Base-by-base conservation (phyloP, 2,329 filamentous ascomycete species). In the Cryphonectria japonica region DNA sequence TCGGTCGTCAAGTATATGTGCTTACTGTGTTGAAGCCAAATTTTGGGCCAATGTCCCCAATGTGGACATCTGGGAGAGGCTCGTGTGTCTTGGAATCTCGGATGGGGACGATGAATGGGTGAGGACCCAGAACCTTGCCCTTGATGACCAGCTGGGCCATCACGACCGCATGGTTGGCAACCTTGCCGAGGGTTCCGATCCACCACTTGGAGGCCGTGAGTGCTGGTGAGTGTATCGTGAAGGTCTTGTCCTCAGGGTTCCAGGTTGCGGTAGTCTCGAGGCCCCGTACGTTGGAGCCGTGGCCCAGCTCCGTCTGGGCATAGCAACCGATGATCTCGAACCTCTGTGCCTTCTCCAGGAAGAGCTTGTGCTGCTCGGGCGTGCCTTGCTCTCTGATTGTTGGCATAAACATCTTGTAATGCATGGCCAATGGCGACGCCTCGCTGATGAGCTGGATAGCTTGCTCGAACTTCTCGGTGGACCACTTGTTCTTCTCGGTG, bases 201-300 rank as follows among this genome's bases (percentile, higher is more conserved):
- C 93, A 95, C 92, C 92, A 95, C 78, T 95, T 95, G 46, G 91
- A 91, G 0, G 92, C 88, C 1, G 92, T 94, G 69, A 94, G 84
- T 73, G 89, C 85, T 13, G 92, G 92, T 0, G 91, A 93, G 80
- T 94, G 89, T 50, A 95, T 85, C 19, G 85, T 90, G 76, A 95
- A 94, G 3, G 89, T 93, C 84, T 93, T 91, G 80, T 93, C 90
- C 6, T 89, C 83, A 0, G 88, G 83, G 76, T 93, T 91, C 91
- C 91, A 94, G 0, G 89, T 93, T 0, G 91, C 91, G 0, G 88
- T 91, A 0, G 91, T 93, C 80, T 93, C 90, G 16, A 93, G 83
- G 16, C 91, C 91, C 71, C 91, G 84, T 1, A 93, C 92, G 75
- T 95, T 94, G 22, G 89, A 92, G 22, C 92, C 92, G 77, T 95